A percentile compares a stretch with the other conserved stretches of the same genome.
phyloP scores from a whole-genome alignment of 2,329 filamentous ascomycete genomes.

The Stachybotrys elegans region DNA sequence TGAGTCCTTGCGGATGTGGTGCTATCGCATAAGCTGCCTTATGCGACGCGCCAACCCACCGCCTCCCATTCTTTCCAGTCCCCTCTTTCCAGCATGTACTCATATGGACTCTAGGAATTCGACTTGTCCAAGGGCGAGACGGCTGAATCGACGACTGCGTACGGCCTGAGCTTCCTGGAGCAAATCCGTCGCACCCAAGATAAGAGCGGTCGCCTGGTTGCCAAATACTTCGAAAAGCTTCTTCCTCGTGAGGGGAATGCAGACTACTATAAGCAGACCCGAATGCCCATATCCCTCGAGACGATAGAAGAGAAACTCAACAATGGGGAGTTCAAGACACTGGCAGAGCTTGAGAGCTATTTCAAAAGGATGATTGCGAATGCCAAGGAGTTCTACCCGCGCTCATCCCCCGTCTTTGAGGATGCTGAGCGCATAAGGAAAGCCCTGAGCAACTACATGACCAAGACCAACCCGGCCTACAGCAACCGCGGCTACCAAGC shows the following conservation, averaged over 20 bases:
- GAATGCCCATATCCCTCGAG: constrained; percentile 73
- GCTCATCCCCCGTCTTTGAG: constrained; percentile 66
- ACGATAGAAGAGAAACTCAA: constrained; percentile 72
- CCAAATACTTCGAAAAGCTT: constrained; percentile 69
- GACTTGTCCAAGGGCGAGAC: constrained; percentile 55
- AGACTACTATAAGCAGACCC: constrained; percentile 73
- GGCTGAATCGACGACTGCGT: constrained; percentile 62
- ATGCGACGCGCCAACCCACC: too few species aligned
- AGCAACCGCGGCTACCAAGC: constrained; percentile 62
- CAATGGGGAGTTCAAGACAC: constrained; percentile 60
- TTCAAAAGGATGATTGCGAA: constrained; percentile 85
- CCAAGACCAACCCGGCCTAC: constrained; percentile 80
- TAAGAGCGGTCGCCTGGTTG: constrained; percentile 74
- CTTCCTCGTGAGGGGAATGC: constrained; percentile 58
- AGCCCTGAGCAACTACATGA: constrained; percentile 83
- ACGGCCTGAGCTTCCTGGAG: constrained; percentile 69
- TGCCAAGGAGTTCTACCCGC: constrained; percentile 77
- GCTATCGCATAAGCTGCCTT: too few species aligned
- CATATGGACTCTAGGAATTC: constrained; percentile 25
- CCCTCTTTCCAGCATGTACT: constrained; percentile 11
- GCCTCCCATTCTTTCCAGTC: constrained; percentile 14
- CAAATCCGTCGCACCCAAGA: constrained; percentile 72
- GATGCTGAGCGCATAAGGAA: constrained; percentile 86
- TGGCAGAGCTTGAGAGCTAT: constrained; percentile 76
- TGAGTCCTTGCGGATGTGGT: too few species aligned